A percentile compares a stretch with the other conserved stretches of the same genome.
Evolutionary conservation across 768 basidiomycete species (phyloP).

Genomic region (Cyclocybe cylindracea): DNA sequence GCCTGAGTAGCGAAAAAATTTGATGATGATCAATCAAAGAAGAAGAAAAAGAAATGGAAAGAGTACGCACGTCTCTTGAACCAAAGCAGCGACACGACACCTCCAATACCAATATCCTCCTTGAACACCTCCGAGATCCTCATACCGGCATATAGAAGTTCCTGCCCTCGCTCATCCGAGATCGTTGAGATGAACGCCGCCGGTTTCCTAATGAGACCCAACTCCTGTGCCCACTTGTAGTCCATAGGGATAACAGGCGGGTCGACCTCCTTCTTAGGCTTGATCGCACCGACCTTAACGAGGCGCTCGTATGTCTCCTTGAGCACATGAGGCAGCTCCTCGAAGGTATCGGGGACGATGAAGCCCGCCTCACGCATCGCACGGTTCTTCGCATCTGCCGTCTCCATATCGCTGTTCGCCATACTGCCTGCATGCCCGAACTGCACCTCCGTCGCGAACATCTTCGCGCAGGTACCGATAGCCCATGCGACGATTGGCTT

Average conservation of each 20-base stretch:
- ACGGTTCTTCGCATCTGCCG: slow-evolving; percentile 96
- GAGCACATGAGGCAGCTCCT: slow-evolving; percentile 87
- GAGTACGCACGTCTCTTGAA: slow-evolving; percentile 89
- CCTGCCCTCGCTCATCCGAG: slow-evolving; percentile 98
- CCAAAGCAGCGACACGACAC: slow-evolving; percentile 95
- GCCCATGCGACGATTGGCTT: slow-evolving; percentile 99
- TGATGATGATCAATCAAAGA: neutral
- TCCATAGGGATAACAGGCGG: slow-evolving; percentile 99
- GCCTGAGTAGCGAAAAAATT: slow-evolving; percentile 31
- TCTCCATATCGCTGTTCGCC: slow-evolving; percentile 97
- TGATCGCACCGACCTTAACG: slow-evolving; percentile 66
- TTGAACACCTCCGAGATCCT: slow-evolving; percentile 98
- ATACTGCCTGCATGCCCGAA: slow-evolving; percentile 98
- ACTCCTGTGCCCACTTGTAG: slow-evolving; percentile 99
- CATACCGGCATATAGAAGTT: slow-evolving; percentile 98
- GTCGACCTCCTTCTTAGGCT: slow-evolving; percentile 74
- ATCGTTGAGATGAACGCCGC: slow-evolving; percentile 99
- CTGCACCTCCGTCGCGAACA: slow-evolving; percentile 99
- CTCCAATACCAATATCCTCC: slow-evolving; percentile 94
- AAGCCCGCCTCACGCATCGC: slow-evolving; percentile 96
- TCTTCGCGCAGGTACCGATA: slow-evolving; percentile 99
- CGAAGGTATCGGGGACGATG: slow-evolving; percentile 96
- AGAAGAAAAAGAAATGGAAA: slow-evolving; percentile 14
- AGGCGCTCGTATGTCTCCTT: slow-evolving; percentile 85
- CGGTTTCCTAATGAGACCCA: slow-evolving; percentile 97